These are phyloP conservation scores for Craterostigma plantagineum DNA, from an alignment of 257 asterid genomes.

Conservation along the genomic window DNA sequence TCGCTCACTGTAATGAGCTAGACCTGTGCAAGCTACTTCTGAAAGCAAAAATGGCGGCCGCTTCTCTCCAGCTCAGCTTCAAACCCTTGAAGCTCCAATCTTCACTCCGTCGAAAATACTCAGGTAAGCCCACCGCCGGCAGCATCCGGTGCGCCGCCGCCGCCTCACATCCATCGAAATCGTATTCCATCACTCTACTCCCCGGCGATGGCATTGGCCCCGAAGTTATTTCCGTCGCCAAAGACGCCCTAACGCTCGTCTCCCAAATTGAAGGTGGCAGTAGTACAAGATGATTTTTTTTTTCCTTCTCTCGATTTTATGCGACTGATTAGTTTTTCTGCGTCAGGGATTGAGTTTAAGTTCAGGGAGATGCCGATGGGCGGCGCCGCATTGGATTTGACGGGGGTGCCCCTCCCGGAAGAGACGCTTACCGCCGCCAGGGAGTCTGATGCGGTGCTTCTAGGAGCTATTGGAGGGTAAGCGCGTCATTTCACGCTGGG, in stretches of 20 bases:
- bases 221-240: conserved; percentile 77
- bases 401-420: conserved; percentile 88
- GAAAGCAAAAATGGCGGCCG: conserved; percentile 19
- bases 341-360: conserved; percentile 53
- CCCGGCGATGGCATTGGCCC: conserved; percentile 98
- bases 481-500: neutral
- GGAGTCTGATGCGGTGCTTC: conserved; percentile 84
- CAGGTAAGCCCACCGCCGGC: conserved; percentile 12
- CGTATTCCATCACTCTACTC: conserved; percentile 67
- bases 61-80: conserved; percentile 31
- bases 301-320: neutral
- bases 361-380: conserved; percentile 93
- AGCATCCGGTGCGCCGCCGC: conserved; percentile 46
- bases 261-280: conserved; percentile 59
- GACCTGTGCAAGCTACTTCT: no score
- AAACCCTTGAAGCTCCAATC: conserved; percentile 15
- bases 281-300: neutral
- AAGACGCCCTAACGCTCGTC: conserved; percentile 42
- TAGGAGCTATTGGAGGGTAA: conserved; percentile 99
- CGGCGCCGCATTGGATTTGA: conserved; percentile 87
- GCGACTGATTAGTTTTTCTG: conserved; percentile 1
- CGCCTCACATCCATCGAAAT: conserved; percentile 25
- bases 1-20: no score
- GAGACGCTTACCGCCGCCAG: conserved; percentile 70
- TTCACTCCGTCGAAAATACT: conserved; percentile 12